These are phyloP conservation scores for Aspergillus carbonarius DNA, from an alignment of 2,329 filamentous ascomycete genomes.

Conservation along the genomic window DNA sequence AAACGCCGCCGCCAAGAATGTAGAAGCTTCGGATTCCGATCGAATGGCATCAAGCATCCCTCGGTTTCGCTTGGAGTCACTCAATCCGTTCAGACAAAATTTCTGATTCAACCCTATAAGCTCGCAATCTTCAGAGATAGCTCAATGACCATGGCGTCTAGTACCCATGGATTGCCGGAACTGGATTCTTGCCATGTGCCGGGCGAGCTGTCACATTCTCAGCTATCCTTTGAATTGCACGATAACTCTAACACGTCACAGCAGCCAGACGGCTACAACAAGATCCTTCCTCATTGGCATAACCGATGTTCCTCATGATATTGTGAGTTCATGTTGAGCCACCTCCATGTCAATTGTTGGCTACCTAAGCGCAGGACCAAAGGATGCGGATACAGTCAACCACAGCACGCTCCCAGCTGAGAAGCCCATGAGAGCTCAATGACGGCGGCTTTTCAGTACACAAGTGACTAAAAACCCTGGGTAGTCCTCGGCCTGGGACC, in stretches of 20 bases:
- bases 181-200: not conserved
- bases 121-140: not conserved
- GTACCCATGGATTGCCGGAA: not conserved
- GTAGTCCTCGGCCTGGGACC: not conserved
- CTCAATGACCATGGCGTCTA: not conserved
- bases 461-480: not conserved
- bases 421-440: not conserved
- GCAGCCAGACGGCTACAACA: not conserved
- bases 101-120: not conserved
- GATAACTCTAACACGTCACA: not conserved
- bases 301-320: not conserved
- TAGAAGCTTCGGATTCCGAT: not conserved
- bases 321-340: not conserved
- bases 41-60: not conserved
- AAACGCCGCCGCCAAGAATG: not conserved
- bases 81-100: not conserved
- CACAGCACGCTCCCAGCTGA: not conserved
- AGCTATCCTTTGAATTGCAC: not conserved
- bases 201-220: not conserved
- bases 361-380: not conserved
- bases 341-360: not conserved
- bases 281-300: not conserved
- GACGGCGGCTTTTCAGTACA: not conserved
- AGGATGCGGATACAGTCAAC: not conserved
- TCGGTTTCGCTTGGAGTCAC: not conserved